phyloP scores from a whole-genome alignment of 202 grass and related monocot genomes.

The Setaria viridis region DNA sequence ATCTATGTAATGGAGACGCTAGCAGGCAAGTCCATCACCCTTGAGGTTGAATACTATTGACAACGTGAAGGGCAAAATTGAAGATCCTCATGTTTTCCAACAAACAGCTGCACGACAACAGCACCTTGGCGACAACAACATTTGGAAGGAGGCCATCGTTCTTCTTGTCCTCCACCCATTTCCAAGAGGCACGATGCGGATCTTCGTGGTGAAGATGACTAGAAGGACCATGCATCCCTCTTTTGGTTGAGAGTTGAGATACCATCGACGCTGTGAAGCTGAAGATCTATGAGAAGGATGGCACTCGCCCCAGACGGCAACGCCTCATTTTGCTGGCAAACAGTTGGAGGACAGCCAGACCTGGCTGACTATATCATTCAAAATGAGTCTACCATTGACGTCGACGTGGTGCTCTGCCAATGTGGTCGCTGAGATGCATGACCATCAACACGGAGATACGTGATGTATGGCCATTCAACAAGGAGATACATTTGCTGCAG shows the following conservation, averaged over 20 bases:
- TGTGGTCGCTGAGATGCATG: background rate
- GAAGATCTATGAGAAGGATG: slow-evolving; percentile 3
- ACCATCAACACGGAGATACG: no score
- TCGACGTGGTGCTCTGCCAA: background rate
- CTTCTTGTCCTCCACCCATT: slow-evolving; percentile 10
- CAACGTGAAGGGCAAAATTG: background rate
- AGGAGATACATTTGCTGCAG: background rate
- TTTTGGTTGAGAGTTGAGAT: background rate
- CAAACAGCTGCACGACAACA: background rate
- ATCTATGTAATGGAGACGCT: background rate
- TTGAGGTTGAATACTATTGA: slow-evolving; percentile 1
- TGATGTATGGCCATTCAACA: background rate
- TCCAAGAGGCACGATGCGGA: background rate
- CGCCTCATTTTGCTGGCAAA: background rate
- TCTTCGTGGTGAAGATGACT: background rate
- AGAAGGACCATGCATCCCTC: background rate
- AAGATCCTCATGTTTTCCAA: background rate
- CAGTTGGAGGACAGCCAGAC: background rate
- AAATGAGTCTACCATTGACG: background rate
- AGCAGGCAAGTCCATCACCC: background rate
- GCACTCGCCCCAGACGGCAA: background rate
- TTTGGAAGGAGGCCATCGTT: slow-evolving; percentile 12
- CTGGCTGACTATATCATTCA: background rate
- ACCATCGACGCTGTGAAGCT: background rate
- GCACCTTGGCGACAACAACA: background rate